A percentile compares a stretch with the other conserved stretches of the same genome.
Evolutionary conservation across 140 eudicot genomes (phyloP).

Genomic region (Erigeron philadelphicus): DNA sequence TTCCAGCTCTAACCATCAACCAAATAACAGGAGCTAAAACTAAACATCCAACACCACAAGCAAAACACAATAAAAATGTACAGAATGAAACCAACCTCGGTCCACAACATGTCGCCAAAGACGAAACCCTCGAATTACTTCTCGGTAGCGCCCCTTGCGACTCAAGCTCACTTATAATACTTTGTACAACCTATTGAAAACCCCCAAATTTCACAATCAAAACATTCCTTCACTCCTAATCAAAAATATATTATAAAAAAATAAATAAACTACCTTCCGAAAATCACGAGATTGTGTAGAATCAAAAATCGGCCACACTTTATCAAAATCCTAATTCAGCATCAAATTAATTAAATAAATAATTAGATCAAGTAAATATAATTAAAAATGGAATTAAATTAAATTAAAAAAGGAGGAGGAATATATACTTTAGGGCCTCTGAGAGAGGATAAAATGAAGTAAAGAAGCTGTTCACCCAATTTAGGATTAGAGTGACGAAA

Average conservation of each 20-base stretch:
- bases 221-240: background rate
- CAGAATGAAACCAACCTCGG: conserved; percentile 58
- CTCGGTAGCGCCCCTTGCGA: conserved; percentile 97
- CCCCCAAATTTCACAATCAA: conserved; percentile 10
- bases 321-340: conserved; percentile 67
- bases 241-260: background rate
- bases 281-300: conserved; percentile 85
- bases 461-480: conserved; percentile 93
- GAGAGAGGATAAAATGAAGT: conserved; percentile 90
- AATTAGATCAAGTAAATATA: conserved; percentile 24
- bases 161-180: conserved; percentile 89
- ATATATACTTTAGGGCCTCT: conserved; percentile 78
- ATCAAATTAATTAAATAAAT: background rate
- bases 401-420: conserved; percentile 6
- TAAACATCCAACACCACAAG: too few species aligned
- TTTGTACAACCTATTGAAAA: conserved; percentile 73
- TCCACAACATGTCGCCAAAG: conserved; percentile 97
- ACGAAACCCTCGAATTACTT: conserved; percentile 96
- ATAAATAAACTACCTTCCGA: conserved; percentile 43
- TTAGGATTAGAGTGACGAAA: conserved; percentile 98
- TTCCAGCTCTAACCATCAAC: background rate
- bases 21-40: background rate
- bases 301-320: conserved; percentile 90
- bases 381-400: conserved; percentile 3
- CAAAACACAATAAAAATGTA: too few species aligned